Evolutionary conservation across 2,329 filamentous ascomycete genomes (phyloP).

Genomic region (Colletotrichum karsti): DNA sequence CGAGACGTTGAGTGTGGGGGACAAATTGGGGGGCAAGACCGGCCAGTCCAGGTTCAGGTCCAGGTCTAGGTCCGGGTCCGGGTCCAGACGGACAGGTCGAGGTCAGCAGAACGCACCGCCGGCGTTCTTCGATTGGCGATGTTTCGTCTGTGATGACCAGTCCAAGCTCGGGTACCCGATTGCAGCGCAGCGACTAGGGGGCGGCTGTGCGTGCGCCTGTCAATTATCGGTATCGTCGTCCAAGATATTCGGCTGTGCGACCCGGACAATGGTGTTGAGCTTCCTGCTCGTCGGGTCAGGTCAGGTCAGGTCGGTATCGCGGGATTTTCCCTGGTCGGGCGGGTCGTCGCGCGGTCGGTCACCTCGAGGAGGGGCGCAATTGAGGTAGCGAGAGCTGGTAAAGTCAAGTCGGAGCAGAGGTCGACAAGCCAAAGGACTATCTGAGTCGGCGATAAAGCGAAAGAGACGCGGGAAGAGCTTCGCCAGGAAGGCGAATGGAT

Average conservation of each 20-base stretch:
- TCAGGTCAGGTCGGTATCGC: not conserved
- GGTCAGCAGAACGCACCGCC: not conserved
- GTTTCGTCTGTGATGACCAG: conserved; percentile 12
- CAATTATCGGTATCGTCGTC: not conserved
- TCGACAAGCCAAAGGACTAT: not conserved
- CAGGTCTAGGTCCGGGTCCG: too few relatives aligned
- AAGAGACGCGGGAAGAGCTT: not conserved
- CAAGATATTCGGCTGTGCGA: not conserved
- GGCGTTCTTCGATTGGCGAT: conserved; percentile 8
- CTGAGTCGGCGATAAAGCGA: not conserved
- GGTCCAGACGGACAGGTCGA: not conserved
- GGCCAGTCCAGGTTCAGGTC: not conserved
- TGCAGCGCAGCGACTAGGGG: not conserved
- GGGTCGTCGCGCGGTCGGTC: not conserved
- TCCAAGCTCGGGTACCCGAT: not conserved
- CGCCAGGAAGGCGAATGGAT: not conserved
- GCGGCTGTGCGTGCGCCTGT: not conserved
- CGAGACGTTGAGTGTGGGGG: not conserved
- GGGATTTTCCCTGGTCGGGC: not conserved
- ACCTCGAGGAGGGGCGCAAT: not conserved
- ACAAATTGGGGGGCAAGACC: not conserved
- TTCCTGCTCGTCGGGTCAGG: not conserved
- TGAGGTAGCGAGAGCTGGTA: not conserved
- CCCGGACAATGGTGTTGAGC: not conserved
- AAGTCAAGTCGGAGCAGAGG: not conserved